Percentiles rank a stretch among this genome's conserved stretches.
Evolutionary conservation across 2,329 filamentous ascomycete genomes (phyloP).

Genomic region (Hymenoscyphus salicellus): DNA sequence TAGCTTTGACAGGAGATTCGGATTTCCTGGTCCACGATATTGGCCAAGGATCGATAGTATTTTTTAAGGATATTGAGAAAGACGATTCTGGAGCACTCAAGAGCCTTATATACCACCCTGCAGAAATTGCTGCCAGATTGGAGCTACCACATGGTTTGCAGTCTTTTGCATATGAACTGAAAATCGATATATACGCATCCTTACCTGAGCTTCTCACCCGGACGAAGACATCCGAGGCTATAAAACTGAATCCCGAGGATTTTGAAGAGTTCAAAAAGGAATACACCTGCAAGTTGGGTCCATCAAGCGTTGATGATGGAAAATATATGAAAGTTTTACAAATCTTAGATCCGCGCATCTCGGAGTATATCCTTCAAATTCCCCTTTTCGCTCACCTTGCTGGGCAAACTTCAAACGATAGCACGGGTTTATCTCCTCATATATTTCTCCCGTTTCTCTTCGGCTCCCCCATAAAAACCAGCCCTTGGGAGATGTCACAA

Average conservation of each 20-base stretch:
- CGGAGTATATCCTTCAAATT: slow-evolving; percentile 49
- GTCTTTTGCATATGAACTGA: slow-evolving; percentile 37
- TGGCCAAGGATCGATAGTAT: slow-evolving; percentile 61
- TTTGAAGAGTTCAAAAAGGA: slow-evolving; percentile 30
- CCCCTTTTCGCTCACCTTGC: slow-evolving; percentile 22
- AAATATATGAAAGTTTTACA: slow-evolving; percentile 11
- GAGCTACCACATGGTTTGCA: slow-evolving; percentile 42
- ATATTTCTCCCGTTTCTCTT: slow-evolving; percentile 66
- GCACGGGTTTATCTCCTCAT: slow-evolving; percentile 28
- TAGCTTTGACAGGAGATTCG: slow-evolving; percentile 78
- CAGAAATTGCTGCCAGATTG: slow-evolving; percentile 45
- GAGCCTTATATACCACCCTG: slow-evolving; percentile 40
- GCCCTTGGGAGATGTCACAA: slow-evolving; percentile 55
- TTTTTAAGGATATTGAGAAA: slow-evolving; percentile 60
- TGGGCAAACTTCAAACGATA: slow-evolving; percentile 30
- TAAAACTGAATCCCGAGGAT: slow-evolving; percentile 15
- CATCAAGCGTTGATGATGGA: neutral
- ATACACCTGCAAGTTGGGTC: slow-evolving; percentile 19
- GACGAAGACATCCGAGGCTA: slow-evolving; percentile 24
- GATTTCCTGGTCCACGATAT: slow-evolving; percentile 77
- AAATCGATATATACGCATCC: slow-evolving; percentile 26
- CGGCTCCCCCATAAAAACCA: slow-evolving; percentile 53
- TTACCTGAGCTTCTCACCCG: slow-evolving; percentile 28
- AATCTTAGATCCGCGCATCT: slow-evolving; percentile 47
- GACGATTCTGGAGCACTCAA: slow-evolving; percentile 16